Base-by-base conservation (phyloP, 2,329 filamentous ascomycete genomes). In the Colletotrichum orbiculare region DNA sequence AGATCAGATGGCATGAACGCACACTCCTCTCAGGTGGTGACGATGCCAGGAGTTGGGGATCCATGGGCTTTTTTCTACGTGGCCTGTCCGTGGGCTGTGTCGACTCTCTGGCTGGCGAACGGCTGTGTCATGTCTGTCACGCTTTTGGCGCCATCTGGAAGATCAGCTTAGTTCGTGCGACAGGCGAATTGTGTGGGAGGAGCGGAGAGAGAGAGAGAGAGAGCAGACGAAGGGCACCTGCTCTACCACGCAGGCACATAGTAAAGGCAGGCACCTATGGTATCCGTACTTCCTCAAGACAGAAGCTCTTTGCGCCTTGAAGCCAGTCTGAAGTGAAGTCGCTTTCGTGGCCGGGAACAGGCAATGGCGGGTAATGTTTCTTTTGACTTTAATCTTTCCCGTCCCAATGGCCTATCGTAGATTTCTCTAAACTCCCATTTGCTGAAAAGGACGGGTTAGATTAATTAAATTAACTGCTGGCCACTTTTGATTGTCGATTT, bases 1-100 rank as follows among this genome's bases (percentile, higher is more conserved):
- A 25, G 25, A 25, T 25, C 62, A 65, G 61, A 67, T 67, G 67
- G 66, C 66, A 67, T 64, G 60, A 60, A 56, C 54, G 33, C 56
- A 54, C 50, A 34, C 35, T 15, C 3, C 8, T n/a, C 12, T 34
- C 17, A 11, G 7, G 25, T 46, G 43, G 12, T 41, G 15, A n/a
- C 13, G 45, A 35, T 57, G 59, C 57, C 54, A 45, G 45, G 64
- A 60, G 50, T 38, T 53, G 49, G 39, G 56, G 52, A 45, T 43
- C 17, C 25, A 10, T 9, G 41, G 41, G 17, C 25, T 25, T 25
- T 25, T 25, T 9, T 43, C 11, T 37, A 33, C 41, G 52, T 34
- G 35, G n/a, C 41, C 41, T 59, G 55, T 50, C 33, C 33, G 46
- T 58, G 41, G 46, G 58, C 46, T 56, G 15, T 62, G 58, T 65